Percentiles rank a stretch among this genome's conserved stretches.
phyloP scores from a whole-genome alignment of 2,329 filamentous ascomycete species.

The Fusarium chuoi region DNA sequence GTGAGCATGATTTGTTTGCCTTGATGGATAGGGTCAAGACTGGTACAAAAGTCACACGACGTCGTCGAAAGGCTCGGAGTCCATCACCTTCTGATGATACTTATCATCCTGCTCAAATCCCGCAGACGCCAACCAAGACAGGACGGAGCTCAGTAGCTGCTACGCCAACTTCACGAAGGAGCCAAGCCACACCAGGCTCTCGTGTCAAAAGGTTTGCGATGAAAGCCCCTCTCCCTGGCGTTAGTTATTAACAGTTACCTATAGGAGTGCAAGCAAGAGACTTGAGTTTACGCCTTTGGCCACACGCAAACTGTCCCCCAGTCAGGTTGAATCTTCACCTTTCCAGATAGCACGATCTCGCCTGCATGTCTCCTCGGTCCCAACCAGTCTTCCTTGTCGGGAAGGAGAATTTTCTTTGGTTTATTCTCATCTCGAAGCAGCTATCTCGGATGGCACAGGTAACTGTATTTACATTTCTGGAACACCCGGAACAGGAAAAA shows the following conservation, averaged over 20 bases:
- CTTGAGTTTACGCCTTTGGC: conserved; percentile 96
- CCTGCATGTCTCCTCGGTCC: conserved; percentile 93
- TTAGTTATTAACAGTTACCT: conserved; percentile 56
- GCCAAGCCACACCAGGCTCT: conserved; percentile 47
- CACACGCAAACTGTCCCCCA: conserved; percentile 82
- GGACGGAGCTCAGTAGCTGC: conserved; percentile 40
- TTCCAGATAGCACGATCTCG: conserved; percentile 91
- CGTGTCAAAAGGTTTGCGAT: conserved; percentile 46
- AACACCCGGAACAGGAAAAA: conserved; percentile 98
- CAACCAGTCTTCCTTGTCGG: conserved; percentile 87
- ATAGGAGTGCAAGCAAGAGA: conserved; percentile 65
- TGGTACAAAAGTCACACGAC: conserved; percentile 74
- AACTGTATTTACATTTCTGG: conserved; percentile 99
- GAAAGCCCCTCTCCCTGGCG: background rate
- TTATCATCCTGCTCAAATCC: conserved; percentile 51
- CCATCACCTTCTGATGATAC: conserved; percentile 47
- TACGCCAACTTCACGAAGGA: conserved; percentile 47
- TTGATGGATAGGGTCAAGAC: conserved; percentile 75
- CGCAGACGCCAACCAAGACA: conserved; percentile 53
- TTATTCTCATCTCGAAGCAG: conserved; percentile 91
- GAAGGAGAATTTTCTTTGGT: conserved; percentile 92
- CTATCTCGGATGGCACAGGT: conserved; percentile 91
- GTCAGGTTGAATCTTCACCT: conserved; percentile 80
- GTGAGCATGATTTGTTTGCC: conserved; percentile 69
- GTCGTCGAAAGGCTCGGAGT: conserved; percentile 46